Evolutionary conservation across 768 basidiomycete genomes (phyloP), one percentile per base, ranked within the genome.

Genomic region (Butyriboletus loyo): DNA sequence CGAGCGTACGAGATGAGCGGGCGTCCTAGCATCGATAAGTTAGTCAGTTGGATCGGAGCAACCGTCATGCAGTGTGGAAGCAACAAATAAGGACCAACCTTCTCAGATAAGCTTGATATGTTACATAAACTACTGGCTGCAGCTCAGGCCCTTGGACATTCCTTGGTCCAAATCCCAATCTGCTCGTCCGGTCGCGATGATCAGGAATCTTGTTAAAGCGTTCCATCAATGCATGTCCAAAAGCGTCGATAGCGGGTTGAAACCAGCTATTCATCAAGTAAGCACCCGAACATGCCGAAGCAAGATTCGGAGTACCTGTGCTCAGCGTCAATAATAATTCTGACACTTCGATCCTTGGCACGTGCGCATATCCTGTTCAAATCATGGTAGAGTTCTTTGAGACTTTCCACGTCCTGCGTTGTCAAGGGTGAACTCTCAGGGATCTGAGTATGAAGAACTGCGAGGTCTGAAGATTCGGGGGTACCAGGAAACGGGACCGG

Each of bases 81-180:
- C 46, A 27, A 53, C 36, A 25, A 46, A 34, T n/a, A 13, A 3
- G 27, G 36, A 57, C 72, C 28, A 50, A 86, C 84, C 92, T 77
- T 38, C 81, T 81, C 22, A 97, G 80, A 70, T 96, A 97, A 0
- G 92, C 87, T 65, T 98, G 94, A 71, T 85, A 92, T 0, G 94
- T 97, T 2, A 81, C 85, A 67, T 94, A 94, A 1, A 93, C 71
- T 5, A 92, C 73, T 0, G 92, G 90, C 49, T 84, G 83, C 5
- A 82, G 69, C n/a, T 56, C 56, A n/a, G 24, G 24, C 2, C n/a
- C 34, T 17, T 11, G 25, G 7, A 47, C 10, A 15, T 39, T 28
- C 7, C 14, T 52, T 14, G 47, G 3, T 41, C 31, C 35, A 40
- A 46, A 40, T 4, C 22, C 31, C 52, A 46, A 58, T 60, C 50